phyloP scores from a whole-genome alignment of 192 early-diverging fungal species.

The Piromyces finnis region DNA sequence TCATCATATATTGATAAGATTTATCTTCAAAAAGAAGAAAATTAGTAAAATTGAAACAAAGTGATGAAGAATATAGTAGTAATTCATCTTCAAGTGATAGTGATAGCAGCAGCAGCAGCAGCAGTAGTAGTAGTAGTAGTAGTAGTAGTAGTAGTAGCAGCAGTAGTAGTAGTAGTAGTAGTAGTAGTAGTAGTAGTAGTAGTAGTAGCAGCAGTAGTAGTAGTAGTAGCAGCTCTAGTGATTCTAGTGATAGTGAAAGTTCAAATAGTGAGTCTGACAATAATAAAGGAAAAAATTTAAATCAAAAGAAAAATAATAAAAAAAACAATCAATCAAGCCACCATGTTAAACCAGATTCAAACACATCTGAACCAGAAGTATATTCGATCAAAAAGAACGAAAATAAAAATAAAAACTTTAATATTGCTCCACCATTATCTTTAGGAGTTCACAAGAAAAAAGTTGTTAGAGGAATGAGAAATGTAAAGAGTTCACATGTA shows the following conservation, averaged over 20 bases:
- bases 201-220: neutral
- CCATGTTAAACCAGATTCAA: neutral
- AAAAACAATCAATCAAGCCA: neutral
- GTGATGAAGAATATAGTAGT: no score
- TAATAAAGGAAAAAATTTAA: neutral
- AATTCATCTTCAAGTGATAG: no score
- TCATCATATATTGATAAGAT: no score
- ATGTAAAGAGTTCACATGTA: neutral
- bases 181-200: neutral
- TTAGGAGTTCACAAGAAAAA: neutral
- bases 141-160: neutral
- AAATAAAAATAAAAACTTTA: neutral
- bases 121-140: neutral
- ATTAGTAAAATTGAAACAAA: no score
- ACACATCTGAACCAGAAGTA: no score
- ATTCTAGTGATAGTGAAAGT: neutral
- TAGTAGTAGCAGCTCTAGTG: neutral
- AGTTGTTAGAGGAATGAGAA: neutral
- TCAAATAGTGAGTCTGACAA: neutral
- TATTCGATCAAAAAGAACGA: no score
- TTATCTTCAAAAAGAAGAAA: no score
- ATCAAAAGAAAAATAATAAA: neutral
- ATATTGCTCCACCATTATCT: neutral
- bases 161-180: neutral
- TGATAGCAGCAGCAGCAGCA: neutral